Conservation (phyloP, 2,329 filamentous ascomycete species). For the Leptodontidium sp. region DNA sequence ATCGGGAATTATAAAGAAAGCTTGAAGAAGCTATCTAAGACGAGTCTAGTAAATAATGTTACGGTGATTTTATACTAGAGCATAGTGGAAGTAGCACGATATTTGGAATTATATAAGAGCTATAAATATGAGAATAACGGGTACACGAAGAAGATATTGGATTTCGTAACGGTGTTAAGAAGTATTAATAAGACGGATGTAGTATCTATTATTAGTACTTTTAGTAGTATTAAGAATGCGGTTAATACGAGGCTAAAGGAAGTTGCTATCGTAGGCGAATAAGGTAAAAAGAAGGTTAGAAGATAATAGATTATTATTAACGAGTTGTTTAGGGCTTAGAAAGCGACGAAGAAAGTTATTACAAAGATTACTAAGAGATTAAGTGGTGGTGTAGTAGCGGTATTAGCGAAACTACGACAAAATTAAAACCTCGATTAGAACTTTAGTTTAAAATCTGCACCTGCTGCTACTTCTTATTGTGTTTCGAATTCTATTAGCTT, state of each 20-base stretch:
- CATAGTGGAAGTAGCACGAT: conserved; percentile 89
- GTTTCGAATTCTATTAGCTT: too few relatives aligned
- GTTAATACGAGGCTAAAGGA: conserved; percentile 90
- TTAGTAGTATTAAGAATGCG: conserved; percentile 86
- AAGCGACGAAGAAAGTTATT: conserved; percentile 66
- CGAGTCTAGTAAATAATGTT: conserved; percentile 89
- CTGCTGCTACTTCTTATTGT: too few relatives aligned
- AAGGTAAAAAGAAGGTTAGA: conserved; percentile 95
- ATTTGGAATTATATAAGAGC: conserved; percentile 93
- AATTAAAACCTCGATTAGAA: conserved; percentile 20
- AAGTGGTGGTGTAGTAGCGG: conserved; percentile 66
- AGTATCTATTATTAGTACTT: conserved; percentile 86
- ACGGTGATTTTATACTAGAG: conserved; percentile 95
- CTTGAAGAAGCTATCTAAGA: conserved; percentile 90
- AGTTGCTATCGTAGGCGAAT: conserved; percentile 83
- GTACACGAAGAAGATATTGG: conserved; percentile 87
- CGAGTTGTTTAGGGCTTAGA: conserved; percentile 83
- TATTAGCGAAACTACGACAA: conserved; percentile 60
- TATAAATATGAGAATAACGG: conserved; percentile 88
- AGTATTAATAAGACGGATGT: conserved; percentile 96
- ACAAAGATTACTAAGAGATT: conserved; percentile 35
- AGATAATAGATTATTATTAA: conserved; percentile 83
- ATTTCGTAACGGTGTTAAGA: conserved; percentile 90
- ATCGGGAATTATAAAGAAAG: conserved; percentile 93
- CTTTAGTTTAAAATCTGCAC: neutral